Evolutionary conservation across 2,329 filamentous ascomycete species (phyloP), one percentile per base, ranked within the genome.

Genomic region (Apiospora marii): DNA sequence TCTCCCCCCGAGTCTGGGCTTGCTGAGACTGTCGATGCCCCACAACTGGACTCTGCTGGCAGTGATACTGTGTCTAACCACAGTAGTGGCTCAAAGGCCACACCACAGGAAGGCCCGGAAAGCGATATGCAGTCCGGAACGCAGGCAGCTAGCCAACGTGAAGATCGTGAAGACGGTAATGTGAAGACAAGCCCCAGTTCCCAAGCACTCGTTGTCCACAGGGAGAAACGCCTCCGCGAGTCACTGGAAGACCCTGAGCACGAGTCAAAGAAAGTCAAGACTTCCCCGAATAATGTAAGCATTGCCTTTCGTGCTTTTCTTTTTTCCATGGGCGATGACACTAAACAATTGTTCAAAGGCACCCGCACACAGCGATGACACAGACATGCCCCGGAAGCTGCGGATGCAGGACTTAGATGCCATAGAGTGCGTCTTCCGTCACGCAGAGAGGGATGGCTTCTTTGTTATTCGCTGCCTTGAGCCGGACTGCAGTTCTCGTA

Each of bases 381-480:
- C 46, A 67, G 74, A 75, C 67, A 75, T 77, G 27, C 73, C 74
- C 51, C 76, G 75, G 27, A 79, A 76, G 37, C 74, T 81, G 68
- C 76, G 76, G 27, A 78, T 80, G 49, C 75, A 76, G 4, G 79
- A 80, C 53, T 64, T 81, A 37, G 75, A 73, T 27, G 77, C 75
- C 16, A 74, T 74, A 22, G 79, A 81, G 71, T 77, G 78, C 61
- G 78, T 81, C 46, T 81, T 81, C 68, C 75, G 74, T 41, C 78
- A 80, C 64, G 74, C 74, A 12, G 70, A 75, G 10, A 72, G 70
- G 44, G 74, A 74, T 24, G 78, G 79, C 2, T 76, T 74, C 27
- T 81, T 77, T 53, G 77, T 81, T 37, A 76, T 81, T 69, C 77
- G 79, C 68, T 81, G 79, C 67, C 71, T 75, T 41, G 72, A 73